Base-by-base conservation (phyloP, 2,329 filamentous ascomycete species). In the Calonectria hongkongensis region DNA sequence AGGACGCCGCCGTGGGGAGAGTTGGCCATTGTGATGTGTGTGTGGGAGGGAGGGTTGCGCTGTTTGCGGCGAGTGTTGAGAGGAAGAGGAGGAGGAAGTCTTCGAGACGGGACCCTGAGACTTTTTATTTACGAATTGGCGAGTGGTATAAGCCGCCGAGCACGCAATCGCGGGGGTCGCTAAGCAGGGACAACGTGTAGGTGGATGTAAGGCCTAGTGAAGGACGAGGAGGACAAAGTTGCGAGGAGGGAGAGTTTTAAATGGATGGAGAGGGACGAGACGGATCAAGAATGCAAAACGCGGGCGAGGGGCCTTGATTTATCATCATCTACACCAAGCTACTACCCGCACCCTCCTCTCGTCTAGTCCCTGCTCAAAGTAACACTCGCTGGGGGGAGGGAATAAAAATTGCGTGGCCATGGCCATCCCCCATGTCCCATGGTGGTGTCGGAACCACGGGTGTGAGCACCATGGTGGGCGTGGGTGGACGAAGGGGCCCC, bases 1-100 rank as follows among this genome's bases (percentile, higher is more conserved):
- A 99, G 94, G 89, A 96, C 89, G 83, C 97, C 97, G 87, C 96
- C 96, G 84, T 97, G 94, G 78, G 94, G 94, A 85, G 91, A 81
- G 86, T 93, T 93, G 82, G 91, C 91, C 91, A 93, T 93, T 78
- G 76, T 88, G 81, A 72, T 71, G 73, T 74, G 71, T 68, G 66
- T 60, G 39, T 66, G 48, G 60, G 72, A 63, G 72, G 68, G 33
- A 28, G 70, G 43, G 25, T 21, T 21, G 21, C 30, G 30, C 30
- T 33, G 4, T 33, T 33, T 39, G 28, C 13, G 43, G 28, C 27
- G 21, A 16, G 51, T 64, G 67, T 60, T 33, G 47, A 58, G 56
- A 54, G 60, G 36, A 21, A 60, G 30, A 64, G 63, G 45, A 65
- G 63, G 45, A 63, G 33, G 65, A 56, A 48, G 73, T 70, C 56